A percentile compares a stretch with the other conserved stretches of the same genome.
Evolutionary conservation across 2,329 filamentous ascomycete species (phyloP).

Genomic region (Phaeomoniella chlamydospora): DNA sequence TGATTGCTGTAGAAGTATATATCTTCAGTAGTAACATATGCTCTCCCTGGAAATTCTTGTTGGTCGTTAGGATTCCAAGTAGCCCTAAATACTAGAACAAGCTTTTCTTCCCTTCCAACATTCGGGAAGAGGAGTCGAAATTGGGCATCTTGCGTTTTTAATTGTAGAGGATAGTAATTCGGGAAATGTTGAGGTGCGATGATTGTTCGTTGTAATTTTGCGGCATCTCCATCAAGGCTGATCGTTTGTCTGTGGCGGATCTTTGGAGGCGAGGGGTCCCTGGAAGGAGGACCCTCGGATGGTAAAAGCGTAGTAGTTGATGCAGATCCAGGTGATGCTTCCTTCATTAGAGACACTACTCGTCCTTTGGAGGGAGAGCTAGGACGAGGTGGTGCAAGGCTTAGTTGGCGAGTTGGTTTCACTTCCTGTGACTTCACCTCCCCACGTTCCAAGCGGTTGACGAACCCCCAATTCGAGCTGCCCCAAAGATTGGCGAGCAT

Average conservation of each 20-base stretch:
- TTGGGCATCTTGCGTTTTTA: constrained; percentile 79
- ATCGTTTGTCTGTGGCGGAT: constrained; percentile 39
- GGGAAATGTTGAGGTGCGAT: constrained; percentile 43
- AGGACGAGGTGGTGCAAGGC: constrained; percentile 3
- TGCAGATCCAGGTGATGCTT: neutral
- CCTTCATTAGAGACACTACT: neutral
- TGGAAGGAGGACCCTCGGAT: constrained; percentile 7
- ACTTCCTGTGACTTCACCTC: constrained; percentile 24
- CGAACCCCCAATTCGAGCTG: constrained; percentile 63
- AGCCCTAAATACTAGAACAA: constrained; percentile 83
- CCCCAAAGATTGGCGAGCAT: constrained; percentile 93
- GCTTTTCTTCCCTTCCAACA: constrained; percentile 60
- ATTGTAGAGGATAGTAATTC: constrained; percentile 62
- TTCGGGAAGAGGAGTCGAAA: constrained; percentile 84
- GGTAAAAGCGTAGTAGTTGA: constrained; percentile 2
- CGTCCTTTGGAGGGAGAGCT: neutral
- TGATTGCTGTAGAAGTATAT: constrained; percentile 97
- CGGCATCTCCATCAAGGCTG: constrained; percentile 34
- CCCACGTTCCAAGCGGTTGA: constrained; percentile 46
- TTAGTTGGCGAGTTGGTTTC: constrained; percentile 9
- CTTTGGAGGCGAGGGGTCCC: constrained; percentile 13
- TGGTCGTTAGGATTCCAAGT: constrained; percentile 70
- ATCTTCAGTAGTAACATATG: constrained; percentile 75
- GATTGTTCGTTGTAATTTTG: constrained; percentile 19
- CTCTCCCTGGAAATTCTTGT: constrained; percentile 66